Percentiles rank a stretch among this genome's conserved stretches.
Conservation (phyloP, 2,329 filamentous ascomycete species). For the Mollisiaceae sp. region DNA sequence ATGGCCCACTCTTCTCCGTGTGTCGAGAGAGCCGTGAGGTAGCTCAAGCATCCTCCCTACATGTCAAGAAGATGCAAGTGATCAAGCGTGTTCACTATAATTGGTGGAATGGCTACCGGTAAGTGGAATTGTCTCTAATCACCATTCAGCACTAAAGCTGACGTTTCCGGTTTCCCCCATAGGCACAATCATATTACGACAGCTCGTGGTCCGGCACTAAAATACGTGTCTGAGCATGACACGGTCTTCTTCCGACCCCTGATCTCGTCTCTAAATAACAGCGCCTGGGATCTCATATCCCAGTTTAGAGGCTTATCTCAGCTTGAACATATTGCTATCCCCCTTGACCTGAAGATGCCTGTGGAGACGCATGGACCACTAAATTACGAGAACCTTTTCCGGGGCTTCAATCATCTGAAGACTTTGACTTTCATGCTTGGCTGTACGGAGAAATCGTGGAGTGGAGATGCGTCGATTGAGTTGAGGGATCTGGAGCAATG, state of each 20-base stretch:
- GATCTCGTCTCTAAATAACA: neutral
- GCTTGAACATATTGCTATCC: neutral
- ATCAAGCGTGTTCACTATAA: neutral
- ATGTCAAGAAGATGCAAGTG: neutral
- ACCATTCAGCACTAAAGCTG: neutral
- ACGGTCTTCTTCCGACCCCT: slow-evolving; percentile 25
- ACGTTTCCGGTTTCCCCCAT: neutral
- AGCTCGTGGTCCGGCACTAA: neutral
- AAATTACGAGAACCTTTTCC: neutral
- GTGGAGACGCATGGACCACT: neutral
- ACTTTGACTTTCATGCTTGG: slow-evolving; percentile 25
- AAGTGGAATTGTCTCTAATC: neutral
- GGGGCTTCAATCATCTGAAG: slow-evolving; percentile 7
- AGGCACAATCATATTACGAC: too few species aligned
- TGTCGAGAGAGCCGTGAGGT: slow-evolving; percentile 21
- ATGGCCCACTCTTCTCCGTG: slow-evolving; percentile 6
- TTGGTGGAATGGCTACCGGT: too few species aligned
- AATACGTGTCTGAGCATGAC: slow-evolving; percentile 18
- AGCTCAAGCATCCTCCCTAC: neutral
- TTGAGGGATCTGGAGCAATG: slow-evolving; percentile 24
- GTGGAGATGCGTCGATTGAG: slow-evolving; percentile 12
- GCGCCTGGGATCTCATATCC: neutral
- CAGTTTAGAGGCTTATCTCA: neutral
- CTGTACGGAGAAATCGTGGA: slow-evolving; percentile 18
- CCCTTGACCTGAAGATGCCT: neutral